Base-by-base conservation (phyloP, 345 rosid species). In the Nasturtium officinale region DNA sequence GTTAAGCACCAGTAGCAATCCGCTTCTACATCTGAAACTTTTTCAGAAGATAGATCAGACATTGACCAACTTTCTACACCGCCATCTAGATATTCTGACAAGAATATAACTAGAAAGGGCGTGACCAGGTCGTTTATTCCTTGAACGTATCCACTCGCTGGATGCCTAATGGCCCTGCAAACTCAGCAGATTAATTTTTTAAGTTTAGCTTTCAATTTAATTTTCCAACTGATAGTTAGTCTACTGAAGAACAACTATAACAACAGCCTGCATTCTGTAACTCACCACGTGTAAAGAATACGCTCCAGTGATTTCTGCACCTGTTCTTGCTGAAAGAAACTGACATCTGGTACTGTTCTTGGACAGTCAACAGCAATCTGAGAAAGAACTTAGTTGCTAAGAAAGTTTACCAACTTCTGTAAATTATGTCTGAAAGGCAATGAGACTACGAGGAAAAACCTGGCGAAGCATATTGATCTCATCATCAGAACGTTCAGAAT, bases 331-430 rank as follows among this genome's bases (percentile, higher is more conserved):
- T 90, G 98, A 85, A 95, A 91, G 89, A 95, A 95, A 66, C 84
- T 62, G 60, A 91, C 96, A 83, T 91, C 96, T 35, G 98, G 98
- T 69, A 95, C 97, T 13, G 98, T 95, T 82, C 99, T 87, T 66
- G 99, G 99, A 69, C 99, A 95, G 78, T 95, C 99, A 75, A 91
- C 98, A 77, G 97, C 87, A 83, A 95, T 95, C 99, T 95, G 82
- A 65, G 60, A 67, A 67, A 45, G 40, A 58, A 23, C 67, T 67
- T 26, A 32, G 8, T 51, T 61, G 20, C 47, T 70, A 70, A 70
- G 61, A 77, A 11, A 56, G 6, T 47, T 67, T 16, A 75, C 55
- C 20, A 67, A 42, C 20, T 67, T 43, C 11, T 48, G 21, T 9
- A 71, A 9, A 40, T 15, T 38, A 0, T 48, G n/a, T 29, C 12